Base-by-base conservation (phyloP, 2,329 filamentous ascomycete genomes). In the Colletotrichum sp. region DNA sequence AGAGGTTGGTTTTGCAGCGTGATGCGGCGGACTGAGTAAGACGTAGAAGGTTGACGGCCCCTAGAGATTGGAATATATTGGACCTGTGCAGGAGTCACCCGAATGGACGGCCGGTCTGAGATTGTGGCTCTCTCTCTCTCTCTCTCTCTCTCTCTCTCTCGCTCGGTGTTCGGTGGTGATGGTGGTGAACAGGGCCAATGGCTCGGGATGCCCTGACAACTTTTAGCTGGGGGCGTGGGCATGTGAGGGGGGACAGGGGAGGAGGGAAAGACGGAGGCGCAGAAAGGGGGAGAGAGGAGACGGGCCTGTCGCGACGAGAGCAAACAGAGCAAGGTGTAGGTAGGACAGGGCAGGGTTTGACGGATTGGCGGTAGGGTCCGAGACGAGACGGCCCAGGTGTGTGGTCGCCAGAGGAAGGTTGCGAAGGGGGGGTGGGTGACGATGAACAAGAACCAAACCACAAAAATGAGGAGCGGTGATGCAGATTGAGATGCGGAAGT, bases 141-240 rank as follows among this genome's bases (percentile, higher is more conserved):
- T 48, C 38, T 48, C 38, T 21, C n/a, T n/a, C n/a, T 52, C n/a
- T 48, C 43, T 48, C n/a, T 13, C n/a, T 52, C n/a, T 52, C n/a
- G 18, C 38, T 32, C 64, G 36, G 24, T 26, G 28, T 62, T 62
- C 28, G 32, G 30, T 62, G 61, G 58, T 62, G 18, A 30, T 62
- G 58, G 58, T 62, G 55, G 24, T 58, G 55, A 58, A 24, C 52
- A 28, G 21, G 65, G 26, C 28, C 43, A 52, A 52, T 61, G 30
- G 60, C 43, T 62, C 16, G 43, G 38, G 62, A 55, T 62, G 69
- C 43, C 43, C 28, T 60, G 48, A 61, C 32, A 65, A 38, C 73
- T 73, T 52, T 21, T 73, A 72, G 56, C 66, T 73, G 58, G 70
- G 36, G 36, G 70, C 73, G 56, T 62, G 61, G 56, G n/a, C 64